phyloP scores from a whole-genome alignment of 2,329 filamentous ascomycete genomes.

The Macrophomina tecta region DNA sequence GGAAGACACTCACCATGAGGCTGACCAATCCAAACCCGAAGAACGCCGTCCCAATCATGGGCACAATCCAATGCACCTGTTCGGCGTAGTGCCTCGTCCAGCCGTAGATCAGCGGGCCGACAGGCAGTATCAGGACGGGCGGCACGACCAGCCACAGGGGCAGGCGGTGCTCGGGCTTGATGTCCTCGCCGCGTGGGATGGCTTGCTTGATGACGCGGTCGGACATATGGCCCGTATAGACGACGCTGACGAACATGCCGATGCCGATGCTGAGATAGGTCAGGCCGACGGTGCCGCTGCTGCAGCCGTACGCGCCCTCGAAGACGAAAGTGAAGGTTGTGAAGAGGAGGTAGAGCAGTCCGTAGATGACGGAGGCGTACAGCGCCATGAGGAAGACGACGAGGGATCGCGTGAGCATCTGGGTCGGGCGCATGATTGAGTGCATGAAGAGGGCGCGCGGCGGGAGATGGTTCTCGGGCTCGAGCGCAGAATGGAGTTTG shows the following conservation, averaged over 20 bases:
- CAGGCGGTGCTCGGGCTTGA: conserved; percentile 52
- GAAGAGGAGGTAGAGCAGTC: conserved; percentile 48
- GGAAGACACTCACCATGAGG: conserved; percentile 33
- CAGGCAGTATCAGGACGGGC: conserved; percentile 45
- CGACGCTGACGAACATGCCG: conserved; percentile 48
- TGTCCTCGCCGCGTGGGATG: conserved; percentile 35
- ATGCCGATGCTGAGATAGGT: conserved; percentile 44
- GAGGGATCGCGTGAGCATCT: conserved; percentile 64
- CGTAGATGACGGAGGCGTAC: conserved; percentile 56
- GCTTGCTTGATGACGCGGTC: conserved; percentile 46
- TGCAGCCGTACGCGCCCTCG: conserved; percentile 43
- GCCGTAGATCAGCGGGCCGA: conserved; percentile 60
- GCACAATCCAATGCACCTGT: conserved; percentile 63
- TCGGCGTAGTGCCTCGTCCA: conserved; percentile 60
- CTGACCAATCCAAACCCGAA: conserved; percentile 53
- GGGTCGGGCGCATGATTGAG: conserved; percentile 61
- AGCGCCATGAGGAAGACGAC: conserved; percentile 58
- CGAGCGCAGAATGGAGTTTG: conserved; percentile 46
- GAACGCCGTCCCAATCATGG: conserved; percentile 59
- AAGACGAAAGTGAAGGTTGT: conserved; percentile 47
- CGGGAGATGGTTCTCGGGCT: conserved; percentile 40
- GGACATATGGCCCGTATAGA: conserved; percentile 41
- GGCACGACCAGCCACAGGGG: conserved; percentile 46
- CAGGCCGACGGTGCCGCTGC: conserved; percentile 40
- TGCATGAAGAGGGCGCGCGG: conserved; percentile 35